A percentile compares a stretch with the other conserved stretches of the same genome.
Evolutionary conservation across 2,329 filamentous ascomycete species (phyloP).

Genomic region (Gnomoniopsis sp.): DNA sequence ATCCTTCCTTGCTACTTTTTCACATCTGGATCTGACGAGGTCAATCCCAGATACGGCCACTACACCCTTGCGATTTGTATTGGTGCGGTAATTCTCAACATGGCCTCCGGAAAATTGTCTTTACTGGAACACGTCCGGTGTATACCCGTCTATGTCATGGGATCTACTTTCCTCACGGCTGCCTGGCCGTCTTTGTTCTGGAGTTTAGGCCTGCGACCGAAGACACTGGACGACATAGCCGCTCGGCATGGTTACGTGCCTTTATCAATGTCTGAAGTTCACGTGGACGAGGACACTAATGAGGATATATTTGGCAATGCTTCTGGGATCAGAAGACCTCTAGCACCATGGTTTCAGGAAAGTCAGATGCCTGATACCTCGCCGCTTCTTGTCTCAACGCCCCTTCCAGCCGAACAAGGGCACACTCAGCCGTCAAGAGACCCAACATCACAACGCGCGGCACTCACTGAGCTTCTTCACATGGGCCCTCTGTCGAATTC

Average conservation of each 20-base stretch:
- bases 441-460: not conserved
- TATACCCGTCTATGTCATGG: slow-evolving; percentile 8
- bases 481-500: not conserved
- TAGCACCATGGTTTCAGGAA: not conserved
- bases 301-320: not conserved
- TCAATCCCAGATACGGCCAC: slow-evolving; percentile 2
- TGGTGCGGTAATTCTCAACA: not conserved
- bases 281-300: not conserved
- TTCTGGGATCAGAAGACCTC: too few species aligned
- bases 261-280: not conserved
- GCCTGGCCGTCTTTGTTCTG: slow-evolving; percentile 3
- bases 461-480: not conserved
- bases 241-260: not conserved
- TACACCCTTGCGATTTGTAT: slow-evolving; percentile 3
- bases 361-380: not conserved
- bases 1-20: not conserved
- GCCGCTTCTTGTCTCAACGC: not conserved
- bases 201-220: not conserved
- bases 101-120: not conserved
- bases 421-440: too few species aligned
- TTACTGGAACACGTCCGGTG: not conserved
- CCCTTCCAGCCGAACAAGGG: not conserved
- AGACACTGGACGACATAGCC: not conserved
- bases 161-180: slow-evolving; percentile 3
- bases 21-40: not conserved